Evolutionary conservation across 2,329 filamentous ascomycete genomes (phyloP).

Genomic region (Didymella segeticola): DNA sequence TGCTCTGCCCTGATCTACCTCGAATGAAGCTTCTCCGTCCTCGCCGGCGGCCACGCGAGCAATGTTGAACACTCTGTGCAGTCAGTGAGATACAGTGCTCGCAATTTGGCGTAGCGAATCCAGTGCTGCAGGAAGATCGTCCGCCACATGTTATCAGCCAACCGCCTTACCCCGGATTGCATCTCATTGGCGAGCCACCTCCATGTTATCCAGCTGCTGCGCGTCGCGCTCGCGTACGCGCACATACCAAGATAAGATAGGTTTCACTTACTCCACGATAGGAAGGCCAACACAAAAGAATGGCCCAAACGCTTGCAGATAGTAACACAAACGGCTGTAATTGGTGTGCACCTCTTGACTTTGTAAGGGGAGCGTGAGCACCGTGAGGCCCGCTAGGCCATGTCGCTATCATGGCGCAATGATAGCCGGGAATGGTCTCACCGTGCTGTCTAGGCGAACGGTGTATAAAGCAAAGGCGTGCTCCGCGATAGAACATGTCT

Average conservation of each 20-base stretch:
- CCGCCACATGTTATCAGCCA: slow-evolving; percentile 30
- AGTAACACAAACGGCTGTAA: slow-evolving; percentile 30
- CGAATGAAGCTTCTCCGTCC: slow-evolving; percentile 9
- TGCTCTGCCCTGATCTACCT: background rate
- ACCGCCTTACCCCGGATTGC: slow-evolving; percentile 10
- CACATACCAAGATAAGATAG: slow-evolving; percentile 40
- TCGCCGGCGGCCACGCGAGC: slow-evolving; percentile 16
- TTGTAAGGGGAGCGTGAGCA: slow-evolving; percentile 26
- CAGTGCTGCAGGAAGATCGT: slow-evolving; percentile 1
- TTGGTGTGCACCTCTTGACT: slow-evolving; percentile 29
- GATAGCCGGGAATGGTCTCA: slow-evolving; percentile 46
- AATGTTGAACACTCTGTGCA: background rate
- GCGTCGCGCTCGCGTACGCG: slow-evolving; percentile 30
- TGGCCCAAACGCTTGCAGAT: slow-evolving; percentile 20
- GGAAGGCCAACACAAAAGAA: slow-evolving; percentile 35
- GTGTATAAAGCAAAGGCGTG: slow-evolving; percentile 27
- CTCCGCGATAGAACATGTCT: background rate
- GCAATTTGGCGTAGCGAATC: background rate
- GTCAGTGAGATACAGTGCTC: background rate
- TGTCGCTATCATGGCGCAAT: slow-evolving; percentile 48
- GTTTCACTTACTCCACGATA: slow-evolving; percentile 42
- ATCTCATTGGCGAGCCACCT: slow-evolving; percentile 22
- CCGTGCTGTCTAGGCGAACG: slow-evolving; percentile 13
- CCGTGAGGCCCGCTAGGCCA: slow-evolving; percentile 29
- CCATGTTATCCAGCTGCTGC: slow-evolving; percentile 28